Base-by-base conservation (phyloP, 148 eudicot genomes). In the Drosera capensis region DNA sequence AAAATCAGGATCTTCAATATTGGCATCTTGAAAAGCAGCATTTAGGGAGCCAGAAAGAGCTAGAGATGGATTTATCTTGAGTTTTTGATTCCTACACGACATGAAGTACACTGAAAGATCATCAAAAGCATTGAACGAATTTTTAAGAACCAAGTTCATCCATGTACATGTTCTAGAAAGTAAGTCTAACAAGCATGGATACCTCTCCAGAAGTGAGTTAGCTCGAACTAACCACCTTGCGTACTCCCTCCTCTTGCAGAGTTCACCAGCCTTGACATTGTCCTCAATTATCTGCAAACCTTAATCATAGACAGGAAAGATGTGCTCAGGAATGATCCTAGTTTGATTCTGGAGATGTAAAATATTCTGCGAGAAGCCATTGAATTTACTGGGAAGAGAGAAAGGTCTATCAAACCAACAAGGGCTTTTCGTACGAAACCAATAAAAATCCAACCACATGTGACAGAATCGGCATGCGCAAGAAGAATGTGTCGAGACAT, bases 191-290 rank as follows among this genome's bases (percentile, higher is more conserved):
- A 25, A 14, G 34, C 17, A 46, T 12, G 5, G 24, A 25, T 75
- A 84, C 97, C 95, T 90, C 71, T 90, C 95, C 64, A 88, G 67
- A 42, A 77, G 66, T 21, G 79, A 72, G 63, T 66, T 78, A 23
- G 62, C 72, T 44, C 64, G 66, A 37, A 85, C 75, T 53, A 84
- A 62, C 97, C 95, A 90, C 59, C 97, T 74, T 46, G 93, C 87
- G 53, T 84, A 90, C 60, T 90, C 93, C 73, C 95, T 74, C 60
- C 90, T 80, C 2, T 79, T 73, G 57, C 97, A 90, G 53, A 90
- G 74, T 46, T 75, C 85, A 62, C 65, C 75, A 22, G 74, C 79
- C 70, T 58, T 65, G 45, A 72, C 80, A 63, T 72, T 77, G 40
- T 83, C 83, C 53, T 84, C 93, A 63, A 84, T 68, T 45, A 90